Evolutionary conservation across 1,284 basidiomycete species (phyloP).

Genomic region (Porogramme epimiltina): DNA sequence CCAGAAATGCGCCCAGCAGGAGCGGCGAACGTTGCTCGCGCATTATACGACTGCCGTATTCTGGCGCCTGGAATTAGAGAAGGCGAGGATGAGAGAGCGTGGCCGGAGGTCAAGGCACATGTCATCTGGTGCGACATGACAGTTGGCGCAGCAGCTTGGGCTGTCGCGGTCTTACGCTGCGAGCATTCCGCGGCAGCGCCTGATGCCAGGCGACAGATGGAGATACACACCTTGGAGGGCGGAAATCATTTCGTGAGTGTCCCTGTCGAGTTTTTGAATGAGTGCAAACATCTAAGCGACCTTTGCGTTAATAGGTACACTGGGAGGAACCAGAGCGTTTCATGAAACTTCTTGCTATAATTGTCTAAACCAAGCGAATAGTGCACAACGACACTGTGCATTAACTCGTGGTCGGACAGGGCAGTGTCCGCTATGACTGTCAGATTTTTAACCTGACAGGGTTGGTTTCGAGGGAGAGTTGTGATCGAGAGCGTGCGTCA

Average conservation of each 20-base stretch:
- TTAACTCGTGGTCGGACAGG: too few relatives aligned
- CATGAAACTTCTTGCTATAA: slow-evolving; percentile 9
- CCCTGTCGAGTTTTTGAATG: neutral
- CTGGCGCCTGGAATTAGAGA: slow-evolving; percentile 9
- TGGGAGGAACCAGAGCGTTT: slow-evolving; percentile 24
- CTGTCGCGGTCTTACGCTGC: slow-evolving; percentile 8
- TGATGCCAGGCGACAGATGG: slow-evolving; percentile 8
- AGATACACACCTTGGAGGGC: slow-evolving; percentile 20
- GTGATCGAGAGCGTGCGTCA: too few relatives aligned
- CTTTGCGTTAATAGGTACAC: slow-evolving; percentile 7
- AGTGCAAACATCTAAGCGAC: neutral
- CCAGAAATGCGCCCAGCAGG: slow-evolving; percentile 7
- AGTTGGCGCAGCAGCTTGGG: slow-evolving; percentile 14
- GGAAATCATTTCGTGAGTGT: slow-evolving; percentile 29
- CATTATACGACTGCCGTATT: slow-evolving; percentile 13
- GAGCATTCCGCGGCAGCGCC: slow-evolving; percentile 4
- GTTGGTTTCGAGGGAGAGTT: too few relatives aligned
- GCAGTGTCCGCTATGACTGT: too few relatives aligned
- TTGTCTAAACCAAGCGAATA: slow-evolving; percentile 1
- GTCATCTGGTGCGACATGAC: slow-evolving; percentile 26
- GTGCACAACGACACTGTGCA: too few relatives aligned
- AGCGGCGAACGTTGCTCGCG: slow-evolving; percentile 14
- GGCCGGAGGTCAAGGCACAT: slow-evolving; percentile 18
- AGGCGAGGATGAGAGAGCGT: slow-evolving; percentile 12
- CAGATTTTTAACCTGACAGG: too few relatives aligned